Evolutionary conservation across 345 rosid species (phyloP), one percentile per base, ranked within the genome.

Genomic region (Brassica carinata): DNA sequence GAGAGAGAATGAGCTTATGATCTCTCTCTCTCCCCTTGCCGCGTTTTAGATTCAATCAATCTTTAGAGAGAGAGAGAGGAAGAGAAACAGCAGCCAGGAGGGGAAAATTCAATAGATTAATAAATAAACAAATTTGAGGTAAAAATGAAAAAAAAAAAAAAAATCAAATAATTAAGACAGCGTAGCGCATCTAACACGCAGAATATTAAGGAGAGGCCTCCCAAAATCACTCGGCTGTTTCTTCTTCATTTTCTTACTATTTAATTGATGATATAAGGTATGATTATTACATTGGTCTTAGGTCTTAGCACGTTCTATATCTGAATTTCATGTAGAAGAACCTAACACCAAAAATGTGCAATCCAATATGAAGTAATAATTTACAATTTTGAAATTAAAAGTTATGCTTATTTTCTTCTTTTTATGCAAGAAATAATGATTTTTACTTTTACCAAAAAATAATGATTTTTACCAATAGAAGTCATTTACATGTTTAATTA

Each of bases 181-280:
- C 90, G 78, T 53, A 53, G 58, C 58, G 58, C 58, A 53, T 53
- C 58, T 53, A 53, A 53, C 58, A 53, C 92, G 87, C 87, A 89
- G 91, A 74, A 82, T 79, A 71, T 76, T 65, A 61, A 87, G 86
- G 10, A 53, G 58, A 53, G 58, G 58, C 58, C 51, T 53, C 58
- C 58, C 58, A 53, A 53, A 53, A 53, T 53, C 58, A n/a, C 58
- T 53, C 58, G 0, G n/a, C 53, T 43, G n/a, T 43, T n/a, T 5
- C 58, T 53, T n/a, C 19, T 53, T 53, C 57, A 3, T 45, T 51
- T 51, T 4, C 17, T 0, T 13, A 45, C 18, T 53, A 53, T n/a
- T 53, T 53, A n/a, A 53, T 38, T 53, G 19, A 53, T n/a, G 19
- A n/a, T 53, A 53, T n/a, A 18, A 40, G 3, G 8, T 38, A 38